Base-by-base conservation (phyloP, 2,329 filamentous ascomycete species). In the Aspergillus caelatus region DNA sequence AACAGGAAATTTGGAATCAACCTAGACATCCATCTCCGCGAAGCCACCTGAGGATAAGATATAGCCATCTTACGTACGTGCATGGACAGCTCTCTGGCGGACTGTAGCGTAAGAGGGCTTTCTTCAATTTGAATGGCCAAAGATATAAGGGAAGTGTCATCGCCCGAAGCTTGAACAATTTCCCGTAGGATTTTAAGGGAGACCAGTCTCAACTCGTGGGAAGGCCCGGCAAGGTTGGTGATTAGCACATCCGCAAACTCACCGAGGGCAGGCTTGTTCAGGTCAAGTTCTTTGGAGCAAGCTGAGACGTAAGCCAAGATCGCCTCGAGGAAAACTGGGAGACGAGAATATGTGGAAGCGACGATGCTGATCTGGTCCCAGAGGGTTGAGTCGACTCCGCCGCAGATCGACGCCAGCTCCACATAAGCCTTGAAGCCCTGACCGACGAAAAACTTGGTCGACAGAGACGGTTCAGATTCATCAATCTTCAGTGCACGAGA, bases 1-100 rank as follows among this genome's bases (percentile, higher is more conserved):
- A 97, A 97, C 70, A 93, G 89, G 72, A 94, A 98, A 0, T 87
- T 85, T 0, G 94, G 91, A 34, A 98, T 85, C 8, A 93, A 88
- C 70, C 86, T 84, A 63, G 86, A 83, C 67, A 96, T 80, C 87
- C 90, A 91, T 1, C 86, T 86, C 43, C 86, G 83, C 2, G 85
- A 80, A 46, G 82, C 80, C 11, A 89, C 74, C 28, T 85, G 82
- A 7, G 85, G 79, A 74, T 95, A 96, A 23, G 83, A 75, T 19
- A 84, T 79, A 2, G 85, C 89, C 50, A 97, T 84, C 71, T 92
- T 93, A 54, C 94, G 90, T 60, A 97, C 85, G 66, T 94, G 89
- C 86, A 97, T 96, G 2, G 92, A 90, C 39, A 97, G 87, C 21
- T 88, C 87, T 61, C 95, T 87, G 57, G 88, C 86, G 57, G 90